Evolutionary conservation across 495 filamentous ascomycete species (phyloP), one percentile per base, ranked within the genome.

Genomic region (Penicillium turbatum): DNA sequence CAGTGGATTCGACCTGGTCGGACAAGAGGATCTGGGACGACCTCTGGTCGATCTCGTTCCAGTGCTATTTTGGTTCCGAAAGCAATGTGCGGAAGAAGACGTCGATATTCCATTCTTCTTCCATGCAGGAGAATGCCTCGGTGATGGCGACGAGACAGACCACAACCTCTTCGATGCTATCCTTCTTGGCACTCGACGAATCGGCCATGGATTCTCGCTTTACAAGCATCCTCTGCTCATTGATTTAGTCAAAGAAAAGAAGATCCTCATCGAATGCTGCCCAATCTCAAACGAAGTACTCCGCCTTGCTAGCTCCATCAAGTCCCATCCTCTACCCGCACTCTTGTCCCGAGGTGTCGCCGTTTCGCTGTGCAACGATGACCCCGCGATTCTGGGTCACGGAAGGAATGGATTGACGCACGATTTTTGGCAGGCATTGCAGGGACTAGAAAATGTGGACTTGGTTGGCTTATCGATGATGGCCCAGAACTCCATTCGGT

Each of bases 91-190:
- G 10, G 80, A 88, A 61, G 84, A 90, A 64, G 83, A 78, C 7
- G 78, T 96, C 27, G 82, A 93, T 19, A 86, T 98, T n/a, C 93
- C 93, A 3, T 95, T 96, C 71, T 93, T 92, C 74, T 92, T 98
- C 68, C 91, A 95, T 61, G 93, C 92, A 2, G 93, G 92, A 27
- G 90, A 95, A 66, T 85, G 79, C 35, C 79, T 92, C 0, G 88
- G 89, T 13, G 86, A 91, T 57, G 90, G 88, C 12, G 84, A 82
- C 59, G 74, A 72, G 19, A 82, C 85, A 0, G 90, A 96, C 54
- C 75, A 88, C 55, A 96, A 97, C 61, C 79, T 97, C 2, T 96
- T 92, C 68, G 92, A 97, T 67, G 90, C 90, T 0, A 77, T 97
- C 8, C 75, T 97, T 1, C 81, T 97, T 8, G 92, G 91, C 4